phyloP scores from a whole-genome alignment of 208 protist genomes.

The Angomonas deanei region DNA sequence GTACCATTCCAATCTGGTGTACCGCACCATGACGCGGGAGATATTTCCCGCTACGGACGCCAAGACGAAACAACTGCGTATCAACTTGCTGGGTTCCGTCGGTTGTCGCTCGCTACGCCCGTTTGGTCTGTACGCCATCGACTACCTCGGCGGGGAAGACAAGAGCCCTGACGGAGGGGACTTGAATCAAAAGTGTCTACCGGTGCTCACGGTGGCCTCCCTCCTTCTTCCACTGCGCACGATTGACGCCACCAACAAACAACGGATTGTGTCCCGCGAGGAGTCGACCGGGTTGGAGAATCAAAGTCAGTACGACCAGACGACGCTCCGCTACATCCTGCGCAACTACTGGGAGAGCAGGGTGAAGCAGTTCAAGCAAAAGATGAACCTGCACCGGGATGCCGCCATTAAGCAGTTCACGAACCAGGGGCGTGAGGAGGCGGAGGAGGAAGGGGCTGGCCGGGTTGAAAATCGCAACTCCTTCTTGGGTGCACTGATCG shows the following conservation, averaged over 20 bases:
- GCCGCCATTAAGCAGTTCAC: background rate
- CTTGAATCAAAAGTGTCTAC: conserved; percentile 35
- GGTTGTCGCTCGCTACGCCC: conserved; percentile 51
- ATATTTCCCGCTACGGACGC: conserved; percentile 3
- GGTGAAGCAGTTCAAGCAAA: conserved; percentile 35
- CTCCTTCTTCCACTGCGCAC: conserved; percentile 50
- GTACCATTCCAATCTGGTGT: background rate
- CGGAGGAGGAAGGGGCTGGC: conserved; percentile 12
- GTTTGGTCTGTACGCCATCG: conserved; percentile 39
- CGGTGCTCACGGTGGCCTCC: conserved; percentile 69
- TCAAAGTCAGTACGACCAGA: conserved; percentile 42
- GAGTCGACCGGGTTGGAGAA: conserved; percentile 24
- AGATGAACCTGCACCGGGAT: conserved; percentile 20
- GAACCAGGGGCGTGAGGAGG: conserved; percentile 4
- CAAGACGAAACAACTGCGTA: conserved; percentile 23
- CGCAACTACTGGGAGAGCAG: conserved; percentile 73
- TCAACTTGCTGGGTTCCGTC: conserved; percentile 49
- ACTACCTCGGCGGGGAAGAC: conserved; percentile 55
- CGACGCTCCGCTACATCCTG: conserved; percentile 61
- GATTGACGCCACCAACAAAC: background rate
- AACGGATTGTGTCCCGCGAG: background rate
- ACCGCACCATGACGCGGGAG: background rate
- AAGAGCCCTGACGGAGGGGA: conserved; percentile 24
- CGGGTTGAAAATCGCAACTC: conserved; percentile 6
- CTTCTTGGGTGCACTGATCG: conserved; percentile 49